A percentile compares a stretch with the other conserved stretches of the same genome.
These are phyloP conservation scores for Colletotrichum endophyticum DNA, from an alignment of 2,329 filamentous ascomycete species.

Conservation along the genomic window DNA sequence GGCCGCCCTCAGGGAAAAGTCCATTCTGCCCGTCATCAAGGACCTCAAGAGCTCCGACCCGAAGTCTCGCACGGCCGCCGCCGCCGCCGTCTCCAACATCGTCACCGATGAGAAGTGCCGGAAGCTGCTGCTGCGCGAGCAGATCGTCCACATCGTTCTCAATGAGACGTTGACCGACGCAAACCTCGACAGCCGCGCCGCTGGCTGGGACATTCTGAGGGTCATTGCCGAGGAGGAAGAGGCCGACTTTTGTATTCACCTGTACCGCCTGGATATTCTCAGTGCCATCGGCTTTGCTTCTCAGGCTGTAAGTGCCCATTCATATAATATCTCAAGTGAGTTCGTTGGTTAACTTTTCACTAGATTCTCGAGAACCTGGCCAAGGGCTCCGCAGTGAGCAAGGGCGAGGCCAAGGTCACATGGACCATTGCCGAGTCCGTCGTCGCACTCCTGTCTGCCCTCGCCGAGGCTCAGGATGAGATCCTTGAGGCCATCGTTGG, in stretches of 20 bases:
- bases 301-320: conserved; percentile 47
- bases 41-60: conserved; percentile 64
- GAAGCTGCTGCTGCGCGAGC: conserved; percentile 69
- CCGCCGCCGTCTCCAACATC: conserved; percentile 64
- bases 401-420: conserved; percentile 57
- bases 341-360: background rate
- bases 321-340: background rate
- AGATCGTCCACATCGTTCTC: conserved; percentile 67
- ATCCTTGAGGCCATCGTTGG: conserved; percentile 59
- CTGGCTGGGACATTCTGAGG: conserved; percentile 71
- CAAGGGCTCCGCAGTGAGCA: conserved; percentile 47
- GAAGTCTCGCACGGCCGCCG: conserved; percentile 64
- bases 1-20: conserved; percentile 64
- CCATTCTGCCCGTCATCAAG: conserved; percentile 67
- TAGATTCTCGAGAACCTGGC: conserved; percentile 50
- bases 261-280: conserved; percentile 66
- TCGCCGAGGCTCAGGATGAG: conserved; percentile 66
- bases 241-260: conserved; percentile 68
- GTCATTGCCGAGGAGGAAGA: conserved; percentile 68
- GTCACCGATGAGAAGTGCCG: conserved; percentile 66
- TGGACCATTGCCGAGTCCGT: conserved; percentile 62
- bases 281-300: conserved; percentile 64
- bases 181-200: conserved; percentile 65
- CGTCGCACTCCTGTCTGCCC: conserved; percentile 54
- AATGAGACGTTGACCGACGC: conserved; percentile 69